Percentiles rank a stretch among this genome's conserved stretches.
Evolutionary conservation across 1,139 yeast species (phyloP).

Genomic region (Suhomyces taliae): DNA sequence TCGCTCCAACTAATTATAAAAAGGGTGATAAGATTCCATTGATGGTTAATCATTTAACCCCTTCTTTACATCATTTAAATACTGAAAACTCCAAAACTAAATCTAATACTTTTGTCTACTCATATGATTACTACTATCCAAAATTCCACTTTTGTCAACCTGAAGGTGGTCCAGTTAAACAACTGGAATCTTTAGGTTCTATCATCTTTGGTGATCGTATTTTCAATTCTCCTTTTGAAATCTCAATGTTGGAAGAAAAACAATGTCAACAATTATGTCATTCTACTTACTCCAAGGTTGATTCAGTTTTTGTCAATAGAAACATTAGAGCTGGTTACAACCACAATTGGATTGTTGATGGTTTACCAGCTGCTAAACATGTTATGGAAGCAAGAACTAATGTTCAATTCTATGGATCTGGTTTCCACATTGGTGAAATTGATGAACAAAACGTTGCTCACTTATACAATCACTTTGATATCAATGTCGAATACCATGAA

Average conservation of each 20-base stretch:
- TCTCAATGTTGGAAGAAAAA: slow-evolving; percentile 73
- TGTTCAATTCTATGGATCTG: slow-evolving; percentile 68
- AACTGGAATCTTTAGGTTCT: slow-evolving; percentile 89
- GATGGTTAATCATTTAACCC: slow-evolving; percentile 86
- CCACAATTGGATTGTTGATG: slow-evolving; percentile 93
- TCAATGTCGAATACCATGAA: slow-evolving; percentile 77
- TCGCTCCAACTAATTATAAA: slow-evolving; percentile 86
- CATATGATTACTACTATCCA: slow-evolving; percentile 84
- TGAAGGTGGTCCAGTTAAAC: slow-evolving; percentile 63
- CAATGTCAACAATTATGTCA: slow-evolving; percentile 68
- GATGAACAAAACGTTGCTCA: slow-evolving; percentile 51
- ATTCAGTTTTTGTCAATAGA: slow-evolving; percentile 71
- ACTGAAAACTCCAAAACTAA: slow-evolving; percentile 25
- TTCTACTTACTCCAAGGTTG: slow-evolving; percentile 57
- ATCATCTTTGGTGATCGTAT: slow-evolving; percentile 94
- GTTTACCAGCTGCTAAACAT: slow-evolving; percentile 82
- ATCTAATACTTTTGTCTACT: slow-evolving; percentile 59
- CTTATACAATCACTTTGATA: slow-evolving; percentile 78
- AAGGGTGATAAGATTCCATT: slow-evolving; percentile 73
- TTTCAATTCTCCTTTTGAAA: slow-evolving; percentile 84
- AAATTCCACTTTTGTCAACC: slow-evolving; percentile 86
- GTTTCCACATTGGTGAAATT: slow-evolving; percentile 73
- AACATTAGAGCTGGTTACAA: slow-evolving; percentile 79
- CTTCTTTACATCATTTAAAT: slow-evolving; percentile 56
- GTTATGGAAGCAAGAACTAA: slow-evolving; percentile 58